Base-by-base conservation (phyloP, 2,329 filamentous ascomycete species). In the Aspergillus sp. region DNA sequence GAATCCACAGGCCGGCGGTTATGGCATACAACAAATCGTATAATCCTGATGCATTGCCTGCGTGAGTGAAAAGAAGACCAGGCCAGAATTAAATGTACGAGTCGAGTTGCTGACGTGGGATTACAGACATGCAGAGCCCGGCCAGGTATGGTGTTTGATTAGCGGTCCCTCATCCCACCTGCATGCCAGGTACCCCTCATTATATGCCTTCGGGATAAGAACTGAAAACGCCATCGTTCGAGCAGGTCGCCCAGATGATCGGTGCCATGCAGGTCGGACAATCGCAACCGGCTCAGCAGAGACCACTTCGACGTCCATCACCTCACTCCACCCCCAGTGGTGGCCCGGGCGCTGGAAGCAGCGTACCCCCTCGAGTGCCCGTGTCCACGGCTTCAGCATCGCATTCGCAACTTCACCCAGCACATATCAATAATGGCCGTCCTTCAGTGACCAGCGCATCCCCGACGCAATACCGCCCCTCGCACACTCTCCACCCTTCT, bases 1-100 rank as follows among this genome's bases (percentile, higher is more conserved):
- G 19, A 1, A 19, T 19, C 19, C 19, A 19, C 19, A 19, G 19
- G 19, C 19, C 19, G 19, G 36, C 27, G 7, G 54, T 64, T 51
- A 97, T 97, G 91, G 91, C 91, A 47, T 97, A 97, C 77, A 94
- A 94, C 72, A 83, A 82, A 67, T 81, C 85, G 47, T 93, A 89
- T 74, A 94, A 98, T 68, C 90, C 90, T 32, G 91, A 98, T 74
- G 87, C 89, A 65, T 81, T 98, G 54, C 91, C 91, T 64, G 88
- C 88, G 86, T 93, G 77, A 73, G 84, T 72, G 46, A 8, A 43
- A 10, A n/a, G 43, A 7, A 8, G 35, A 41, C 19, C 19, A 47
- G 27, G 7, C 10, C 34, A 5, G 9, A 43, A 4, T 9, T 33
- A 34, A 34, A 9, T 27, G 32, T 47, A 36, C 44, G 45, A 52